A percentile compares a stretch with the other conserved stretches of the same genome.
Conservation (phyloP, 495 filamentous ascomycete genomes). For the Acidiella bohemica region DNA sequence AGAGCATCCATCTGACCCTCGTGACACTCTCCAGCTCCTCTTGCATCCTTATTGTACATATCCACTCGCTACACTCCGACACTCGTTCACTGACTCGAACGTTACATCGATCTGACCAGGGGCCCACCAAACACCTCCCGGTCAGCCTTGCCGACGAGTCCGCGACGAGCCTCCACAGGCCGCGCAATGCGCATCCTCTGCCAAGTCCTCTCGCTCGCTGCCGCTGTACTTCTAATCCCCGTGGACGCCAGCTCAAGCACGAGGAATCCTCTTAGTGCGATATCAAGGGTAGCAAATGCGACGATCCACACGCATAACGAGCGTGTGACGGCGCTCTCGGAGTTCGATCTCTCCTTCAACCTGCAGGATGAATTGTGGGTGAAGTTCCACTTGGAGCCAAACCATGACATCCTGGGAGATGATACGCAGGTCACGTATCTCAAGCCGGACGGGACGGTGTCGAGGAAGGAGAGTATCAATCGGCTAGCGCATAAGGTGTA, state of each 20-base stretch:
- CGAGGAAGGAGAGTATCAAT: constrained; percentile 47
- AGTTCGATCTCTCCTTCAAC: constrained; percentile 71
- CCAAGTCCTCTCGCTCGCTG: constrained; percentile 8
- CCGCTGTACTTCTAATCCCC: constrained; percentile 1
- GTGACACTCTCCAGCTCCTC: too few species aligned
- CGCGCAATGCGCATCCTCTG: constrained; percentile 8
- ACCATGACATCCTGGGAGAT: constrained; percentile 73
- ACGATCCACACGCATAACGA: constrained; percentile 66
- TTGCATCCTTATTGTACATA: too few species aligned
- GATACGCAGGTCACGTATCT: constrained; percentile 64
- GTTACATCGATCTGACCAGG: too few species aligned
- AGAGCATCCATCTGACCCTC: too few species aligned
- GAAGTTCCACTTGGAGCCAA: constrained; percentile 74
- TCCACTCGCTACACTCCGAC: too few species aligned
- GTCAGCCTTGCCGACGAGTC: neutral
- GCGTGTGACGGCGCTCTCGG: constrained; percentile 60
- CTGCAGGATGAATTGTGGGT: constrained; percentile 46
- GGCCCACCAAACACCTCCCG: neutral
- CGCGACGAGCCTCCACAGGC: neutral
- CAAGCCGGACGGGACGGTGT: constrained; percentile 50
- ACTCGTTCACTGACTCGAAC: too few species aligned
- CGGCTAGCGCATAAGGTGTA: constrained; percentile 67
- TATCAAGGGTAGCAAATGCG: constrained; percentile 61
- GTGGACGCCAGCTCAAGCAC: constrained; percentile 53
- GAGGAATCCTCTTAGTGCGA: constrained; percentile 60